A percentile compares a stretch with the other conserved stretches of the same genome.
Evolutionary conservation across 108 stramenopile species (phyloP).

Genomic region (Nitzschia putrida): DNA sequence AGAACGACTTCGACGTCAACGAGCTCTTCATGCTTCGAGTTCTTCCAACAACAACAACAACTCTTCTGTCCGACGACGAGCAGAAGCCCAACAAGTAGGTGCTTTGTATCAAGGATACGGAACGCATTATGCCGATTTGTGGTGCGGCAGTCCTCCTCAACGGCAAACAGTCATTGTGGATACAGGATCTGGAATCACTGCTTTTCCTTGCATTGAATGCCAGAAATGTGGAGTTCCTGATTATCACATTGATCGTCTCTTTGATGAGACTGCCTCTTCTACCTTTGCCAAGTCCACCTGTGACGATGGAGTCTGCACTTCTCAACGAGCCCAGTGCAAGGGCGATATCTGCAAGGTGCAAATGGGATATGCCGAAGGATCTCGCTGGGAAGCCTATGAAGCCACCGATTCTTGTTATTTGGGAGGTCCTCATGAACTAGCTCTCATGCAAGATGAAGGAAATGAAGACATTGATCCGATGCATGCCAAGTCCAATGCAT

Average conservation of each 20-base stretch:
- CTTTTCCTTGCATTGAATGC: slow-evolving; percentile 89
- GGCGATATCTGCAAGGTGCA: slow-evolving; percentile 29
- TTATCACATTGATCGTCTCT: slow-evolving; percentile 77
- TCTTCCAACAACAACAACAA: slow-evolving; percentile 3
- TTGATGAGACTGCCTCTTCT: slow-evolving; percentile 33
- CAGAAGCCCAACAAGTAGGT: slow-evolving; percentile 32
- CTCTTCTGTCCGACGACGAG: slow-evolving; percentile 16
- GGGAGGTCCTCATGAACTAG: slow-evolving; percentile 33
- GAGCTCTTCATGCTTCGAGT: background rate
- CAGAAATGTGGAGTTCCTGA: slow-evolving; percentile 56
- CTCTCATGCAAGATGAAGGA: slow-evolving; percentile 18
- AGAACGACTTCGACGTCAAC: slow-evolving; percentile 10
- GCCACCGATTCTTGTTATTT: slow-evolving; percentile 53
- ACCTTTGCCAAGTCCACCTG: slow-evolving; percentile 42
- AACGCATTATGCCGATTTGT: slow-evolving; percentile 87
- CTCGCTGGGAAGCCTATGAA: slow-evolving; percentile 63
- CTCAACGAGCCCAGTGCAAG: slow-evolving; percentile 32
- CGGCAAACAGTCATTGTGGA: slow-evolving; percentile 92
- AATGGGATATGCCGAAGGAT: slow-evolving; percentile 58
- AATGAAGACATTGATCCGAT: slow-evolving; percentile 28
- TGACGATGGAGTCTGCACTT: slow-evolving; percentile 5
- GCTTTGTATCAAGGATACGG: slow-evolving; percentile 80
- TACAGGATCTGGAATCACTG: slow-evolving; percentile 83
- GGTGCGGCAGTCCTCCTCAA: slow-evolving; percentile 88
- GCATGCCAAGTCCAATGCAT: slow-evolving; percentile 39